Percentiles rank a stretch among this genome's conserved stretches.
These are phyloP conservation scores for Ganoderma boninense DNA, from an alignment of 1,284 basidiomycete genomes.

Conservation along the genomic window DNA sequence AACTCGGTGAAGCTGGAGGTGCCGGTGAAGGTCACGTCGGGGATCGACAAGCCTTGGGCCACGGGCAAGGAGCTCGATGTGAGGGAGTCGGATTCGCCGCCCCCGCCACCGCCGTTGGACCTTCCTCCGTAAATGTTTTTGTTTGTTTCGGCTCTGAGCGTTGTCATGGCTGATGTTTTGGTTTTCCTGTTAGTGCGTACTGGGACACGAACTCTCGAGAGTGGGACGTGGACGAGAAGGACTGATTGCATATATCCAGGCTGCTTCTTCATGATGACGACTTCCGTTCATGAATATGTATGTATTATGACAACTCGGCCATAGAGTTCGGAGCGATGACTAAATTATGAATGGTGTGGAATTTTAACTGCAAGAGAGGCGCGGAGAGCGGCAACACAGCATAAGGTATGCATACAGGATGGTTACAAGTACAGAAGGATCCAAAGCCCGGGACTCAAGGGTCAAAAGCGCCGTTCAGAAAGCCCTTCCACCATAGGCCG, in stretches of 20 bases:
- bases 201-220: conserved; percentile 11
- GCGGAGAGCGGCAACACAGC: not conserved
- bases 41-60: conserved; percentile 16
- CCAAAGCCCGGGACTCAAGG: not conserved
- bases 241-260: not conserved
- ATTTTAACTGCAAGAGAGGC: not conserved
- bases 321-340: too few relatives aligned
- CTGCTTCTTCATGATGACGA: not conserved
- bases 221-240: conserved; percentile 17
- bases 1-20: conserved; percentile 20
- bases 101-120: conserved; percentile 11
- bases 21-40: conserved; percentile 24
- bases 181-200: conserved; percentile 12
- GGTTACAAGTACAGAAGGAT: not conserved
- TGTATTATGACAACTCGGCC: not conserved
- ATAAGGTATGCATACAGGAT: not conserved
- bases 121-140: conserved; percentile 11
- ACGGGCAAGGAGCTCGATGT: not conserved
- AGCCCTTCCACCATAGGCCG: not conserved
- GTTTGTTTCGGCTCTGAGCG: not conserved
- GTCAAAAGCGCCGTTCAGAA: not conserved
- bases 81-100: not conserved
- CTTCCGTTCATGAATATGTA: not conserved
- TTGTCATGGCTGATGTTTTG: not conserved
- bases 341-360: not conserved